A percentile compares a stretch with the other conserved stretches of the same genome.
phyloP scores from a whole-genome alignment of 164 flowering plant species.

The Cinnamomum micranthum region DNA sequence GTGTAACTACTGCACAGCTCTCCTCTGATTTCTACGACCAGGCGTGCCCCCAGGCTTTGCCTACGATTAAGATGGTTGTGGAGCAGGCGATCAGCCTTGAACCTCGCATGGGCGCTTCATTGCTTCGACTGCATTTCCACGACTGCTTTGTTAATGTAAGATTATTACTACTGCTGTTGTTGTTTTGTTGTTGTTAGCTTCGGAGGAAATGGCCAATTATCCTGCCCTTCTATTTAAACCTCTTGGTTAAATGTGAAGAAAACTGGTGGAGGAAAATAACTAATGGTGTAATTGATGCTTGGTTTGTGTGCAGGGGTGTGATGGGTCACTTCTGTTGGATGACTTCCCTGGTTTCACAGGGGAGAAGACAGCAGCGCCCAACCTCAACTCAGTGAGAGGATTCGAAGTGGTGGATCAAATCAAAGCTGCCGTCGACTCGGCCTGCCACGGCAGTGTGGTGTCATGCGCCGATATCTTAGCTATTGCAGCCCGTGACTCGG shows the following conservation, averaged over 20 bases:
- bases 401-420: constrained; percentile 20
- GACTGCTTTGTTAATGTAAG: constrained; percentile 89
- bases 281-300: not conserved
- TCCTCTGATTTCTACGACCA: constrained; percentile 35
- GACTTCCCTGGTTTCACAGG: constrained; percentile 10
- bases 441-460: constrained; percentile 11
- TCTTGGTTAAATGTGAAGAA: too few relatives aligned
- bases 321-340: constrained; percentile 20
- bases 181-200: too few relatives aligned
- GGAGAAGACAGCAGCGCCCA: constrained; percentile 19
- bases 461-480: constrained; percentile 26
- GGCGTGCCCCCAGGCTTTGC: constrained; percentile 46
- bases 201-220: too few relatives aligned
- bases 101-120: constrained; percentile 67
- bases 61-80: constrained; percentile 39
- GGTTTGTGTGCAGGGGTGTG: constrained; percentile 22
- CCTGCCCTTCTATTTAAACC: too few relatives aligned
- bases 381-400: constrained; percentile 17
- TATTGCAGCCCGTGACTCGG: constrained; percentile 22
- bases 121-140: constrained; percentile 85
- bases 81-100: constrained; percentile 46
- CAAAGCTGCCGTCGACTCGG: constrained; percentile 17
- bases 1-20: constrained; percentile 34
- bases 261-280: too few relatives aligned
- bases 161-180: not conserved